A percentile compares a stretch with the other conserved stretches of the same genome.
phyloP scores from a whole-genome alignment of 805 yeast species.

The Phaffomyces opuntiae region DNA sequence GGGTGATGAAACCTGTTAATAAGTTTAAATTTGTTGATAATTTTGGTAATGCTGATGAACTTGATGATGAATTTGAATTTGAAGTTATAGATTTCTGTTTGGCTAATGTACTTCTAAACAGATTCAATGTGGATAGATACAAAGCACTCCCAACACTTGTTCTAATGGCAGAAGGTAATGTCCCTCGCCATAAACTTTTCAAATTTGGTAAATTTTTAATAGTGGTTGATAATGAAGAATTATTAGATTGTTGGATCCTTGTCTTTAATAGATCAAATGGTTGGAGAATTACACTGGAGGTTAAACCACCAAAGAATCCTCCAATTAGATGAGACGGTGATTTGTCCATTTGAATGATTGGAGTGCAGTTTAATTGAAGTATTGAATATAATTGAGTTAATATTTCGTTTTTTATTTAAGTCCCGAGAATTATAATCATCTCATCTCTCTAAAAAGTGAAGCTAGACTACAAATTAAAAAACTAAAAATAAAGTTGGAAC shows the following conservation, averaged over 20 bases:
- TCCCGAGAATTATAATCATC: no score
- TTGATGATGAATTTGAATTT: neutral
- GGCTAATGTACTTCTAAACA: conserved; percentile 48
- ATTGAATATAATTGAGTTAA: no score
- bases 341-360: neutral
- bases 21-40: conserved; percentile 65
- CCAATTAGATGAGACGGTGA: conserved; percentile 50
- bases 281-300: conserved; percentile 74
- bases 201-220: conserved; percentile 35
- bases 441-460: no score
- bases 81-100: conserved; percentile 2
- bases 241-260: conserved; percentile 59
- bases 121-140: conserved; percentile 68
- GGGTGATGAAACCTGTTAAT: conserved; percentile 66
- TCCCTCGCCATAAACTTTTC: conserved; percentile 81
- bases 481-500: no score
- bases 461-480: no score
- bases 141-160: conserved; percentile 89
- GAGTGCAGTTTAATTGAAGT: neutral
- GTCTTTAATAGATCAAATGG: conserved; percentile 89
- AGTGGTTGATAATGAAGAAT: conserved; percentile 25
- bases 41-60: conserved; percentile 53
- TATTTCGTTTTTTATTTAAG: no score
- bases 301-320: conserved; percentile 80
- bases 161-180: conserved; percentile 81